Evolutionary conservation across 2,329 filamentous ascomycete genomes (phyloP), one percentile per base, ranked within the genome.

Genomic region (Botryotinia globosa): DNA sequence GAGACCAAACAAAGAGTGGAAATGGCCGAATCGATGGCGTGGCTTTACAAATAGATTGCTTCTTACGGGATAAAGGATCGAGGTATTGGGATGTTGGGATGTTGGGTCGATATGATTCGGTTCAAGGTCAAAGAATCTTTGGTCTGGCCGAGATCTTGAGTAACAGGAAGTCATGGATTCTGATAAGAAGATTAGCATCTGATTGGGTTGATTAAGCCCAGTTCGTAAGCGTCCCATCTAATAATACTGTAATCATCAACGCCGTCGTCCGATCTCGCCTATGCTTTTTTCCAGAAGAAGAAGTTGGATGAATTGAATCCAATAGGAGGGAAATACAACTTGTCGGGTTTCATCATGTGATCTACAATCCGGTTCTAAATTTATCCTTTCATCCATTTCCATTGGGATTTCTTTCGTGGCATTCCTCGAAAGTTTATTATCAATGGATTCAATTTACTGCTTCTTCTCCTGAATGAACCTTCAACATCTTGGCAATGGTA

Each of bases 11-110:
- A 62, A 69, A 69, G 54, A 62, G 67, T 69, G 67, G 67, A 61
- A 68, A 69, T 59, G 67, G 67, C 39, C 67, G 67, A 65, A 72
- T 45, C 39, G 59, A 34, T 51, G 25, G 29, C 66, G 45, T 71
- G 44, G 42, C 74, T 63, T 77, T 75, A 74, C 74, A 75, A 77
- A 77, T 76, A 54, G 71, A 77, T 76, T 75, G 64, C 32, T 73
- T 75, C 42, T 76, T 69, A 75, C 69, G 72, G 74, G 75, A 66
- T 74, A 71, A 74, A 59, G 74, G 66, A 62, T 34, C 22, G 42
- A 44, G 37, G 39, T 45, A 45, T 61, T 45, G n/a, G 58, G 51
- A 29, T 22, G 39, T 69, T 29, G 66, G n/a, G 9, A 59, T 22
- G 39, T 69, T 29, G 66, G n/a, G 9, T 44, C 18, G 51, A 56